Base-by-base conservation (phyloP, 2,329 filamentous ascomycete genomes). In the Fusarium decemcellulare region DNA sequence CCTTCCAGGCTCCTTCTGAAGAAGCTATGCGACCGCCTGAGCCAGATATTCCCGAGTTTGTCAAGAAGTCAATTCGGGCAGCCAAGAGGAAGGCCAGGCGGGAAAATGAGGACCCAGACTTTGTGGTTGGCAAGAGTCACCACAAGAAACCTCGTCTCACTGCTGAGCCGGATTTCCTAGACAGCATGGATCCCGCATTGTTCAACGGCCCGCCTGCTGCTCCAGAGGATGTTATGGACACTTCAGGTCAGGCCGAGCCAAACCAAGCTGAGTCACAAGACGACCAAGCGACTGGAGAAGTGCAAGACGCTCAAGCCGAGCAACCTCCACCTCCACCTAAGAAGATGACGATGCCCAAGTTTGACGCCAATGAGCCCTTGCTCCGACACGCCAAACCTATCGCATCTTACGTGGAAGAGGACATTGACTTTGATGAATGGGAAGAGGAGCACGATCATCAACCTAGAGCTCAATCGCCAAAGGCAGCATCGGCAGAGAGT, bases 71-170 rank as follows among this genome's bases (percentile, higher is more conserved):
- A 1, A 81, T 88, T 16, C 84, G 85, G 8, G 81, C 84, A 10
- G 84, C 84, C 5, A 88, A 88, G 74, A 81, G 86, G 29, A 86
- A 84, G 62, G 85, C 86, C 7, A 83, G 81, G 27, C 82, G 84
- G 16, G 86, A 87, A 43, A 85, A 84, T 18, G 84, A 89, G 51
- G 78, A 87, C 51, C 87, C 87, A 1, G 87, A 89, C 60, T 89
- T 88, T 66, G 73, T 78, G 44, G 79, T 80, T 0, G 80, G 82
- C 1, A 84, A 74, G 50, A 81, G 76, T 54, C 81, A 84, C 29
- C 75, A 81, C 42, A 87, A 84, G 73, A 86, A 82, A 68, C 61
- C 65, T 46, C 77, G 79, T 16, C 67, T 75, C 11, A 47, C 63
- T 3, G 27, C 56, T 23, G 76, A 74, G 44, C 73, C 78, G 29